phyloP scores from a whole-genome alignment of 345 rosid species.

The Geranium brycei region DNA sequence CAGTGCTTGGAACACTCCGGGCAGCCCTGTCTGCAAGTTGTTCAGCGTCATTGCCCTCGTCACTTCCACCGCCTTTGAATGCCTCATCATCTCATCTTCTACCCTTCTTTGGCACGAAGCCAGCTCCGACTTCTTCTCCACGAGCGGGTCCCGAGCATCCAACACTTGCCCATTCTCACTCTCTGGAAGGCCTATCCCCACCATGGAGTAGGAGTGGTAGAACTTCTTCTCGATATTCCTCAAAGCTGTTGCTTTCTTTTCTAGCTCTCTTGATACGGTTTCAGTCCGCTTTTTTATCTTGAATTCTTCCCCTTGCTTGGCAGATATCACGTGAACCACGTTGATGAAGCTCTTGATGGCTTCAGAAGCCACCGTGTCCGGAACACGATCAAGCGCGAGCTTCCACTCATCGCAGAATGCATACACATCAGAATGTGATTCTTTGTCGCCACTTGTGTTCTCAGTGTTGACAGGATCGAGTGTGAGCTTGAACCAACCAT shows the following conservation, averaged over 20 bases:
- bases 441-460: constrained; percentile 20
- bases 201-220: constrained; percentile 86
- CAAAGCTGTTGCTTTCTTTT: constrained; percentile 81
- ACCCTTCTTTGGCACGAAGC: constrained; percentile 77
- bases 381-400: constrained; percentile 76
- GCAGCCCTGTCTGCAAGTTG: constrained; percentile 79
- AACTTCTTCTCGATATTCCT: constrained; percentile 82
- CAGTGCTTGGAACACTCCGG: constrained; percentile 85
- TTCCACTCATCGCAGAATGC: constrained; percentile 93
- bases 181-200: constrained; percentile 73
- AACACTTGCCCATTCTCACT: constrained; percentile 45
- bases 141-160: constrained; percentile 85
- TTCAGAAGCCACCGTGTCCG: constrained; percentile 93
- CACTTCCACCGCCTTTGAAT: constrained; percentile 79
- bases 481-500: constrained; percentile 86
- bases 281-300: constrained; percentile 72
- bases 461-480: constrained; percentile 62
- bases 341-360: constrained; percentile 94
- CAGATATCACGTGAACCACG: constrained; percentile 66
- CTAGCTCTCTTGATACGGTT: constrained; percentile 70
- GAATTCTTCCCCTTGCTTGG: constrained; percentile 66
- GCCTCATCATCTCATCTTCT: constrained; percentile 82
- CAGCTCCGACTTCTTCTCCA: constrained; percentile 76
- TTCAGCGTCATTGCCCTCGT: constrained; percentile 86
- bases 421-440: constrained; percentile 34